These are phyloP conservation scores for Microdochium paspali DNA, from an alignment of 2,329 filamentous ascomycete species.

Conservation along the genomic window DNA sequence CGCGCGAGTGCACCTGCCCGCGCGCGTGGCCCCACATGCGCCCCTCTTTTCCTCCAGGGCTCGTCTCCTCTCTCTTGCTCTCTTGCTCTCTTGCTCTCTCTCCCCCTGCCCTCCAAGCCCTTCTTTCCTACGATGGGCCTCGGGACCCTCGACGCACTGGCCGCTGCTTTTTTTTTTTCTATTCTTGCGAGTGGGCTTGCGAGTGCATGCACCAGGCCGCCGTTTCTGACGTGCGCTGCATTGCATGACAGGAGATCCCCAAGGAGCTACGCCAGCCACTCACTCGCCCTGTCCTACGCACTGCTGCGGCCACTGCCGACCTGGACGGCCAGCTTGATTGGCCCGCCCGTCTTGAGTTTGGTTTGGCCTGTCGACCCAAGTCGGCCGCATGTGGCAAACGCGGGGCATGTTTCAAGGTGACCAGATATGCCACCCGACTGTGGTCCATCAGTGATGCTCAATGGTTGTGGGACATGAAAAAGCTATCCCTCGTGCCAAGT, in stretches of 20 bases:
- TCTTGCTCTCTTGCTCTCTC: neutral
- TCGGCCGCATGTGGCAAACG: too few species aligned
- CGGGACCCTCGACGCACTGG: neutral
- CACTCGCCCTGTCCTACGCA: neutral
- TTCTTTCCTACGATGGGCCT: too few species aligned
- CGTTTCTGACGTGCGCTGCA: neutral
- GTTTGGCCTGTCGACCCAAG: too few species aligned
- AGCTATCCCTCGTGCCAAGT: too few species aligned
- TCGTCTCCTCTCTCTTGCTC: neutral
- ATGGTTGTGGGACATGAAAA: too few species aligned
- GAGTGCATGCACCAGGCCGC: too few species aligned
- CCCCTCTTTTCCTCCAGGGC: too few species aligned
- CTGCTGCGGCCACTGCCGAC: neutral
- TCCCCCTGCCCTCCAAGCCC: neutral
- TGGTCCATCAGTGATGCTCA: too few species aligned
- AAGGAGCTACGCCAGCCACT: neutral
- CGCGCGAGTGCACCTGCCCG: neutral
- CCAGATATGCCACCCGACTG: too few species aligned
- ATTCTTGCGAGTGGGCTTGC: too few species aligned
- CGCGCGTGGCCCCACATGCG: neutral
- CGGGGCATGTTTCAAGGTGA: too few species aligned
- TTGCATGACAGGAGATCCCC: neutral
- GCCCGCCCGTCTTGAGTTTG: too few species aligned
- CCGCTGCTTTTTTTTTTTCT: neutral
- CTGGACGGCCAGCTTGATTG: neutral